Base-by-base conservation (phyloP, 129 eudicot genomes). In the Mikania micrantha region DNA sequence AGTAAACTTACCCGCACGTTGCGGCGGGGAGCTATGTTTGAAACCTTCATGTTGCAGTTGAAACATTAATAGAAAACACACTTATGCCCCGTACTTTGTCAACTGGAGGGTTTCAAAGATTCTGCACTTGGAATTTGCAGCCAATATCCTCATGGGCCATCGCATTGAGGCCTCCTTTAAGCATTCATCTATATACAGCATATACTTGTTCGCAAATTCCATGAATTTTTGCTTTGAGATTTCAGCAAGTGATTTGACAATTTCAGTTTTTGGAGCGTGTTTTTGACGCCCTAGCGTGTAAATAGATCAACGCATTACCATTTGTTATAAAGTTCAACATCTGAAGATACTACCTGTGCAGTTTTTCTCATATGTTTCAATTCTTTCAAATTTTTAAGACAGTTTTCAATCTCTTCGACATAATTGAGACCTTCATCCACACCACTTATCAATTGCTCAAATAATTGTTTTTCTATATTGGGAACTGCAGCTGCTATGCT, bases 91-190 rank as follows among this genome's bases (percentile, higher is more conserved):
- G n/a, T n/a, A n/a, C n/a, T 25, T 61, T 56, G 29, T 56, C 45
- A 74, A 66, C 54, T 79, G 36, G 48, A 84, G 76, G n/a, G 90
- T 79, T 80, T 79, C 70, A 60, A 86, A 79, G 49, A 78, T 76
- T 75, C 85, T 81, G 64, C 86, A 86, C 96, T 86, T 84, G 32
- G 94, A 77, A 67, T 90, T 86, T 17, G 94, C 83, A 2, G 94
- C 94, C 73, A 90, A 74, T 15, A 68, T 78, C 20, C 71, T 73
- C 40, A 77, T 38, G 32, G 94, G 94, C 96, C 90, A 90, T 58
- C 53, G 74, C 1, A 86, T 75, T 60, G 90, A 80, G 12, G 28
- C 25, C 9, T 90, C 85, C n/a, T 24, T 77, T 29, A 71, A 64
- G 76, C 84, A 86, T 39, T 82, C 67, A 1, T 65, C 47, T 69